Evolutionary conservation across 2,329 filamentous ascomycete genomes (phyloP).

Genomic region (Colletotrichum tropicale): DNA sequence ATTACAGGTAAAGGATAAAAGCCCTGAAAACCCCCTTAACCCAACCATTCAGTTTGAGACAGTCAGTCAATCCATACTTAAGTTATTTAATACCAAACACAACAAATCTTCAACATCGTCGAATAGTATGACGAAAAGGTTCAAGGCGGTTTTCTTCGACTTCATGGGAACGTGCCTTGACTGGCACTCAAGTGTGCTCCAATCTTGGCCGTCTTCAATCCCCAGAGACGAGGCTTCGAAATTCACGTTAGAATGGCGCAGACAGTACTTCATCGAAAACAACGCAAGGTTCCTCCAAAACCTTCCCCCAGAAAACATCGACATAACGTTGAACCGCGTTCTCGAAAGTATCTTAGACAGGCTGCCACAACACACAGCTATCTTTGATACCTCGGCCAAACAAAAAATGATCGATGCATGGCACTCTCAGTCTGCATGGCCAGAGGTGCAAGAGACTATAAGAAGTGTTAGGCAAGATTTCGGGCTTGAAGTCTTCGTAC

Average conservation of each 20-base stretch:
- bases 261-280: constrained; percentile 52
- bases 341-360: constrained; percentile 40
- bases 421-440: constrained; percentile 56
- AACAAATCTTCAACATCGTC: not conserved
- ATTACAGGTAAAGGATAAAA: not conserved
- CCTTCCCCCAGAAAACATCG: constrained; percentile 51
- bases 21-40: not conserved
- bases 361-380: constrained; percentile 3
- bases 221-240: constrained; percentile 34
- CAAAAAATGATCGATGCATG: constrained; percentile 40
- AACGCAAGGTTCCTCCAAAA: constrained; percentile 37
- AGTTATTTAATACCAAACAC: not conserved
- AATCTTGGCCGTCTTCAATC: constrained; percentile 37
- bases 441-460: constrained; percentile 50
- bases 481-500: constrained; percentile 50
- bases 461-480: constrained; percentile 35
- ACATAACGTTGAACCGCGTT: constrained; percentile 48
- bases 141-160: constrained; percentile 59
- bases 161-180: constrained; percentile 64
- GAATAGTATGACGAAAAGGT: not conserved
- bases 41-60: not conserved
- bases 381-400: constrained; percentile 14
- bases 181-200: constrained; percentile 50
- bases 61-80: not conserved
- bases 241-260: constrained; percentile 55